A percentile compares a stretch with the other conserved stretches of the same genome.
phyloP scores from a whole-genome alignment of 2,329 filamentous ascomycete species.

The Exophiala calicioides region DNA sequence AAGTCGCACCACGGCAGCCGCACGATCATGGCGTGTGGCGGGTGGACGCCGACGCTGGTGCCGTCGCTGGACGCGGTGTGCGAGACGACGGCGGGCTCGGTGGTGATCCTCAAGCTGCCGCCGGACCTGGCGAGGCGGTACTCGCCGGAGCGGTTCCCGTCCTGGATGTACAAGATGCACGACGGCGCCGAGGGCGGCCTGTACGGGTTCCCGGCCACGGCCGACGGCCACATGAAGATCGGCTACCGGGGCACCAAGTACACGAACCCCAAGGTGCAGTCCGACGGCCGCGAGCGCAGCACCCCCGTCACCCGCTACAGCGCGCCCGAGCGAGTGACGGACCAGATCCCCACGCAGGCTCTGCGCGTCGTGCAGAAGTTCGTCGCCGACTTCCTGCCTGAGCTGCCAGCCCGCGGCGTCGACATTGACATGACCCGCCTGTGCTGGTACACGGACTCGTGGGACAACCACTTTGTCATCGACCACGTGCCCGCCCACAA shows the following conservation, averaged over 20 bases:
- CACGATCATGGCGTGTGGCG: slow-evolving; percentile 74
- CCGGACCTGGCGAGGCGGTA: slow-evolving; percentile 44
- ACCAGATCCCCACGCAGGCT: slow-evolving; percentile 34
- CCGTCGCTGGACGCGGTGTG: slow-evolving; percentile 43
- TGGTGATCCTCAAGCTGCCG: slow-evolving; percentile 50
- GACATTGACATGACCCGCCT: slow-evolving; percentile 48
- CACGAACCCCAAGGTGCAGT: slow-evolving; percentile 46
- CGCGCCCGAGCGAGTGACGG: slow-evolving; percentile 4
- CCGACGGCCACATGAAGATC: slow-evolving; percentile 50
- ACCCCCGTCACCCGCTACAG: slow-evolving; percentile 45
- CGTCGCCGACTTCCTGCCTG: slow-evolving; percentile 46
- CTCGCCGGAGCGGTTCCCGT: slow-evolving; percentile 48
- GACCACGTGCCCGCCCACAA: slow-evolving; percentile 52
- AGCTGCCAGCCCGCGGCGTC: slow-evolving; percentile 41
- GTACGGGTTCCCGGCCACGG: slow-evolving; percentile 51
- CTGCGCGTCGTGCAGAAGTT: slow-evolving; percentile 37
- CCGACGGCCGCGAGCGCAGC: slow-evolving; percentile 42
- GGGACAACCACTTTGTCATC: slow-evolving; percentile 57
- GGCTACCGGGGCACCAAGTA: slow-evolving; percentile 56
- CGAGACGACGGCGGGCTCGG: slow-evolving; percentile 53
- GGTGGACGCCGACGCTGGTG: slow-evolving; percentile 79
- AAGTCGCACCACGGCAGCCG: slow-evolving; percentile 1
- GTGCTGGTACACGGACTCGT: slow-evolving; percentile 61
- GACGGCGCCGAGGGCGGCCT: slow-evolving; percentile 45
- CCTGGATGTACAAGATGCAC: slow-evolving; percentile 44